Conservation (phyloP, 2,329 filamentous ascomycete genomes). For the Monilinia aucupariae region DNA sequence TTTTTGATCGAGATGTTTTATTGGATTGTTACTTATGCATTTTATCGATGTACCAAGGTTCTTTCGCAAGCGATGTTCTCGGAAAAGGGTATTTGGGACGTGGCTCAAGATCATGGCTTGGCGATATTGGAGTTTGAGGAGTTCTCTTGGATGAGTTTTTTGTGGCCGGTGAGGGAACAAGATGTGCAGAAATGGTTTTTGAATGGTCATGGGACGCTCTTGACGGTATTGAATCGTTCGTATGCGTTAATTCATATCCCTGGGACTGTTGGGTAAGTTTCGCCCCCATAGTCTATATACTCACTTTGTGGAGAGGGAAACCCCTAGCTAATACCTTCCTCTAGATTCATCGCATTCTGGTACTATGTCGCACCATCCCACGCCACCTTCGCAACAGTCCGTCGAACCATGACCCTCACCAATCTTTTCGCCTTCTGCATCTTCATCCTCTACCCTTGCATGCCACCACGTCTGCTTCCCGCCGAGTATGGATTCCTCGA, state of each 20-base stretch:
- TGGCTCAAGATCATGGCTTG: constrained; percentile 51
- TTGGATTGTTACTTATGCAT: constrained; percentile 50
- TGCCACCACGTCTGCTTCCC: constrained; percentile 48
- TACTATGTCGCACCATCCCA: constrained; percentile 53
- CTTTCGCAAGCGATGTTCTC: constrained; percentile 35
- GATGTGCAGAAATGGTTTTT: constrained; percentile 54
- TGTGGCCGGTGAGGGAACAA: constrained; percentile 49
- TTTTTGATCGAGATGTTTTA: constrained; percentile 65
- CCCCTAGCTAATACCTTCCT: not conserved
- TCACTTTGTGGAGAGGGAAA: not conserved
- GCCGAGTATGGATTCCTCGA: constrained; percentile 46
- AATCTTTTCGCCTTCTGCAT: constrained; percentile 49
- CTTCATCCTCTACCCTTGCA: constrained; percentile 48
- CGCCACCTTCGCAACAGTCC: constrained; percentile 41
- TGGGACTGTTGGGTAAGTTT: constrained; percentile 49
- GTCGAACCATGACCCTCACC: constrained; percentile 47
- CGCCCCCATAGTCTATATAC: not conserved
- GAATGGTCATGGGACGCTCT: constrained; percentile 45
- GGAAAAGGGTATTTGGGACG: constrained; percentile 45
- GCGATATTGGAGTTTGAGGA: constrained; percentile 52
- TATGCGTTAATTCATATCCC: constrained; percentile 58
- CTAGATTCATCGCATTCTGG: constrained; percentile 58
- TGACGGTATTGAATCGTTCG: constrained; percentile 52
- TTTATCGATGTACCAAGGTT: constrained; percentile 31
- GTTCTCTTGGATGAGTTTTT: constrained; percentile 43